These are phyloP conservation scores for Verticillium alfalfae DNA, from an alignment of 2,329 filamentous ascomycete genomes.

Conservation along the genomic window DNA sequence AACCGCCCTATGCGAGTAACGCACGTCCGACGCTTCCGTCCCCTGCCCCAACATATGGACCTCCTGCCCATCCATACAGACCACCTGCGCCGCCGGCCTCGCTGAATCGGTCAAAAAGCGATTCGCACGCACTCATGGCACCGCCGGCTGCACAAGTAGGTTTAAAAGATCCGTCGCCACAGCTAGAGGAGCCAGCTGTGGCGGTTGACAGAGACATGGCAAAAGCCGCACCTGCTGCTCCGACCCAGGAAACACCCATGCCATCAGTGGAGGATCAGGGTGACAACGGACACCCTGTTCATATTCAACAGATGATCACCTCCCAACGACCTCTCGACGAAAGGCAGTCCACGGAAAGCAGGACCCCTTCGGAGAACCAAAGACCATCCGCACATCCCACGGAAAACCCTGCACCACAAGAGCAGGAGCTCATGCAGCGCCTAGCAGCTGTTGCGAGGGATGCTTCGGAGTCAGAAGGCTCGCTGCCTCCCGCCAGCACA, in stretches of 20 bases:
- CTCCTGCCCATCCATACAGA: not conserved
- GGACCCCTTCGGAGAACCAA: not conserved
- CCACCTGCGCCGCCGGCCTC: not conserved
- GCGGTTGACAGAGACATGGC: conserved; percentile 7
- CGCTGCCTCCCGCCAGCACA: not conserved
- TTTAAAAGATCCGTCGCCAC: conserved; percentile 13
- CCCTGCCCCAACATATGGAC: conserved; percentile 2
- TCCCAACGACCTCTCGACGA: not conserved
- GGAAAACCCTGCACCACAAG: not conserved
- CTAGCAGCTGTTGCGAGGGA: not conserved
- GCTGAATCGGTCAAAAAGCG: not conserved
- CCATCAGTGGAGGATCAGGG: not conserved
- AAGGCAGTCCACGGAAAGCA: not conserved
- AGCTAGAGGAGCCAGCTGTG: conserved; percentile 13
- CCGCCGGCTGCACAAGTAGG: not conserved
- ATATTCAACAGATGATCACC: not conserved
- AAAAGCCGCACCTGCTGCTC: conserved; percentile 4
- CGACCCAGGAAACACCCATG: not conserved
- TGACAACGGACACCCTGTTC: not conserved
- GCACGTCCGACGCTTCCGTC: not conserved
- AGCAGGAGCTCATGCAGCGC: not conserved
- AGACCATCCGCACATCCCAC: not conserved
- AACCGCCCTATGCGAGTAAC: not conserved
- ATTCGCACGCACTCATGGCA: not conserved
- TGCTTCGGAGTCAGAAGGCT: not conserved